Evolutionary conservation across 441 rosid genomes (phyloP).

Genomic region (Syzygium malaccense): DNA sequence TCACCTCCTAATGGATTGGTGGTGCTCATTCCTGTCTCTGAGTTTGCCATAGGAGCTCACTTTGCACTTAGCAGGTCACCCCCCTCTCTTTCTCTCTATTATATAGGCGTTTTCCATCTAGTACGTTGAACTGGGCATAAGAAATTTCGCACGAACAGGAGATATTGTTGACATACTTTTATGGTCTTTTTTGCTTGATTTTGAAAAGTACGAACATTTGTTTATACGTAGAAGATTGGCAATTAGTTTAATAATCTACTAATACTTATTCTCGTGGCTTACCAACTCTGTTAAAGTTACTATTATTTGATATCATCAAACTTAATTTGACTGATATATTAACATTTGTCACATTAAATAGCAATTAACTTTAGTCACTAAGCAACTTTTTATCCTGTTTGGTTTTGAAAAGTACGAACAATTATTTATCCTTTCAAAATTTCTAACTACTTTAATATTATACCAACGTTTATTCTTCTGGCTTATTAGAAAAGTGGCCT

Average conservation of each 20-base stretch:
- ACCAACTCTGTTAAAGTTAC: background rate
- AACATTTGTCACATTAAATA: background rate
- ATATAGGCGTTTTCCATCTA: background rate
- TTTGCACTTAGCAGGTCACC: background rate
- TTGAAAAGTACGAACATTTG: background rate
- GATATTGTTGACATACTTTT: background rate
- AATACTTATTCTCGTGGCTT: background rate
- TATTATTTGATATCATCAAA: too few relatives aligned
- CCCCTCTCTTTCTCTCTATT: background rate
- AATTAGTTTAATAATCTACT: background rate
- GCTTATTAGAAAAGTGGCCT: too few relatives aligned
- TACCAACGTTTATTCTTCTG: too few relatives aligned
- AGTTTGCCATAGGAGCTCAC: background rate
- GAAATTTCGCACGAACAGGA: background rate
- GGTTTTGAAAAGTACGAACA: too few relatives aligned
- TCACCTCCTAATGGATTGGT: background rate
- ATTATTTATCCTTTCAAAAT: too few relatives aligned
- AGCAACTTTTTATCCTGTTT: background rate
- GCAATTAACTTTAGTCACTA: background rate
- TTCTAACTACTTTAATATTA: too few relatives aligned
- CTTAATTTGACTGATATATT: background rate
- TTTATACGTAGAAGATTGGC: background rate
- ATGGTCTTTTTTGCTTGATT: background rate
- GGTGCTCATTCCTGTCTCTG: background rate
- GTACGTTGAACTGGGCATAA: background rate